Evolutionary conservation across 805 yeast genomes (phyloP), one percentile per base, ranked within the genome.

Genomic region (Suhomyces faveliae): DNA sequence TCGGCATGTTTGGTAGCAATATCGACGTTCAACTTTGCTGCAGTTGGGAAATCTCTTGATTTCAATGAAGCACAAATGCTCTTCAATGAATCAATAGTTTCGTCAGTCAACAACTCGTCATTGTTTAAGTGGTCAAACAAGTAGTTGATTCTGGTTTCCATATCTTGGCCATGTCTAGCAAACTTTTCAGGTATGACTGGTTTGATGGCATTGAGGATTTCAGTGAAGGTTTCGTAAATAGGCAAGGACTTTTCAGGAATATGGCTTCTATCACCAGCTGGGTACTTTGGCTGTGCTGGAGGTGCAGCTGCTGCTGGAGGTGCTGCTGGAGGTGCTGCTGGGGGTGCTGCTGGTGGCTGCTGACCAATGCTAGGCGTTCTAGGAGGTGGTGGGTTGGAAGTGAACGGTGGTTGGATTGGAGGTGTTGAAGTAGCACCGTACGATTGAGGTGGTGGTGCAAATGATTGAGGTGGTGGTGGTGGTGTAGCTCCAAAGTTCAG

Each of bases 121-220:
- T 83, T 86, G 62, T 86, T 85, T 68, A 94, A 78, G 57, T 84
- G 89, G 56, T 84, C 90, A 63, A 78, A 89, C 52, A 94, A 72
- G 45, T 89, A 78, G 52, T 81, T 78, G 48, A 94, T 68, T 64
- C 98, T 81, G 71, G 86, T 85, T 56, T 84, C 92, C 61, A 95
- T 83, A 64, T 92, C 98, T 40, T 68, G 72, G 45, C 86, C 78
- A 60, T 89, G 97, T 52, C 81, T 85, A 22, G 77, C 64, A 59
- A 80, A 89, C 62, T 81, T 83, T 43, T 81, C 87, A 21, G 96
- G 96, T 38, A 89, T 79, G 40, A 75, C 72, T 13, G 95, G 92
- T 56, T 83, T 79, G 13, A 89, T 83, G 24, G 80, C 74, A 22
- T 73, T 78, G 56, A 89, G 65, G 55, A 81, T 82, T 4, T 67